Evolutionary conservation across 768 basidiomycete species (phyloP).

Genomic region (Panellus pusillus): DNA sequence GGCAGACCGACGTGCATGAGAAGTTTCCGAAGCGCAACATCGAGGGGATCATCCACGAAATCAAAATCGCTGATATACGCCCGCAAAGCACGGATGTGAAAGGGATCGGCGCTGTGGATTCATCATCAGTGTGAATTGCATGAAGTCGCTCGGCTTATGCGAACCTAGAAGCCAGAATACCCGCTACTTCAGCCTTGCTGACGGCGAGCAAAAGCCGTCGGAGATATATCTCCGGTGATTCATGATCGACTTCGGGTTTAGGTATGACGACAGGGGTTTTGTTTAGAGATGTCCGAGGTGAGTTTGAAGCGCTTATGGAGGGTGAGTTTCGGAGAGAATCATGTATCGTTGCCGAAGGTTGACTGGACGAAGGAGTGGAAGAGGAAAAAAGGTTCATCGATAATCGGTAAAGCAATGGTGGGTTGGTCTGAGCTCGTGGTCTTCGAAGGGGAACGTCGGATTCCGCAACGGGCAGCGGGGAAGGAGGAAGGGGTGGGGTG

Average conservation of each 20-base stretch:
- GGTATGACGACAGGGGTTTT: slow-evolving; percentile 47
- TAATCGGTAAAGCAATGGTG: slow-evolving; percentile 67
- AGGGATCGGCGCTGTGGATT: slow-evolving; percentile 61
- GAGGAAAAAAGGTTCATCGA: slow-evolving; percentile 63
- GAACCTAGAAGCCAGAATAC: slow-evolving; percentile 81
- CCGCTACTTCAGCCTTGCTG: slow-evolving; percentile 76
- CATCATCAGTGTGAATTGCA: slow-evolving; percentile 7
- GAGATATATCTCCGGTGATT: slow-evolving; percentile 73
- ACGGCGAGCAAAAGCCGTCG: slow-evolving; percentile 61
- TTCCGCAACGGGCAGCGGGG: slow-evolving; percentile 13
- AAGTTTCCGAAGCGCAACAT: slow-evolving; percentile 85
- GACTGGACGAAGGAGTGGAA: slow-evolving; percentile 25
- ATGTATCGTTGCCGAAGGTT: slow-evolving; percentile 7
- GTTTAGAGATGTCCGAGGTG: slow-evolving; percentile 46
- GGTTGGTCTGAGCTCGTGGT: slow-evolving; percentile 58
- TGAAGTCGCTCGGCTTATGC: slow-evolving; percentile 7
- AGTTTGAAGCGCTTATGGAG: slow-evolving; percentile 29
- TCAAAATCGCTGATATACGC: slow-evolving; percentile 76
- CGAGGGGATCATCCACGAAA: slow-evolving; percentile 79
- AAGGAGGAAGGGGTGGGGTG: slow-evolving; percentile 17
- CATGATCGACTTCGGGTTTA: slow-evolving; percentile 53
- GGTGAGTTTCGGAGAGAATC: slow-evolving; percentile 19
- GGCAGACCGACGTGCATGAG: slow-evolving; percentile 92
- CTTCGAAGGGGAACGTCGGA: slow-evolving; percentile 24
- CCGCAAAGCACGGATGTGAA: slow-evolving; percentile 68